These are phyloP conservation scores for Patellifolia procumbens DNA, from an alignment of 179 eudicot genomes.

Conservation along the genomic window DNA sequence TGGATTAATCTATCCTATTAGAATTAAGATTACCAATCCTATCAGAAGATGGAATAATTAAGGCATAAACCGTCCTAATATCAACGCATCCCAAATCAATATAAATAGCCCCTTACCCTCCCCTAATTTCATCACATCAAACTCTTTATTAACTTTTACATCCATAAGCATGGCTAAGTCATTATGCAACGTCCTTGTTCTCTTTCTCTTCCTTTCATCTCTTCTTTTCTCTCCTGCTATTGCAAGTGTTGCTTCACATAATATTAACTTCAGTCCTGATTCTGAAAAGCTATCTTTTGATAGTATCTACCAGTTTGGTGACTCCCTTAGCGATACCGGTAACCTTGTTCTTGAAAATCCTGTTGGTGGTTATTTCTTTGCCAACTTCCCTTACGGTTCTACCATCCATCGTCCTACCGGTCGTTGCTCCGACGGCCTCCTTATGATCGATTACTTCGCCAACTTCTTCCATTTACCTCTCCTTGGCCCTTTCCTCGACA, in stretches of 20 bases:
- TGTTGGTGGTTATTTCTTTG: neutral
- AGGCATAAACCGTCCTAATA: no score
- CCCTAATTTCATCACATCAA: no score
- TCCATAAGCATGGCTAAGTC: no score
- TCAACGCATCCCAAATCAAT: no score
- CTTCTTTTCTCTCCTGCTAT: neutral
- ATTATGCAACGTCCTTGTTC: neutral
- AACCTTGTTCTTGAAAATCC: neutral
- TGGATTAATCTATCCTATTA: no score
- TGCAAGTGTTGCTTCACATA: neutral
- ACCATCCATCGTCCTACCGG: slow-evolving; percentile 2
- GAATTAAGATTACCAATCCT: no score
- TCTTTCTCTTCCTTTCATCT: neutral
- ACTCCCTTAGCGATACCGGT: neutral
- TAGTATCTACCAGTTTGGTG: slow-evolving; percentile 1
- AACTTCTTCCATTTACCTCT: slow-evolving; percentile 20
- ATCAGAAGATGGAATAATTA: no score
- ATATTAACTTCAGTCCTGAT: neutral
- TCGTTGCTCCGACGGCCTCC: slow-evolving; percentile 1
- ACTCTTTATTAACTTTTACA: no score
- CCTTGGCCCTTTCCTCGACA: slow-evolving; percentile 18
- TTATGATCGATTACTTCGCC: slow-evolving; percentile 15
- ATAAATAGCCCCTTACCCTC: no score
- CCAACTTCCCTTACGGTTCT: neutral
- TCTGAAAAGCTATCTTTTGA: neutral